Conservation (phyloP, 2,329 filamentous ascomycete species). For the Exophiala phaeomuriformis region DNA sequence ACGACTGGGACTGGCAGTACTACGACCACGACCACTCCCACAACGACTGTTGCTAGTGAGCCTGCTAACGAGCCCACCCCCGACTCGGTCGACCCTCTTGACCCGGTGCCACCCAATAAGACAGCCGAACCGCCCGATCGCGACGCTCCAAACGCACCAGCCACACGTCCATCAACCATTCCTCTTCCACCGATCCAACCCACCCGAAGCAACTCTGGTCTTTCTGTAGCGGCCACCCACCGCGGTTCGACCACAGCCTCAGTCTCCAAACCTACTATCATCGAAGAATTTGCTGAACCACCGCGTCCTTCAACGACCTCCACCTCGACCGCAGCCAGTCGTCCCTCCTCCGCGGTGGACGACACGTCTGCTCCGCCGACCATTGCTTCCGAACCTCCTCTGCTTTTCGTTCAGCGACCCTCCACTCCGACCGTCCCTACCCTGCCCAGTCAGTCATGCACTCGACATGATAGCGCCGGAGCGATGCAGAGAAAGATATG, state of each 20-base stretch:
- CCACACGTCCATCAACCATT: conserved; percentile 4
- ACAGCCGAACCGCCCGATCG: background rate
- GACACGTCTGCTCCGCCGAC: background rate
- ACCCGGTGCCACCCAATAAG: background rate
- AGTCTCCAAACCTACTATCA: conserved; percentile 11
- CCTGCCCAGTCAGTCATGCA: conserved; percentile 8
- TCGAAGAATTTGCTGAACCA: conserved; percentile 30
- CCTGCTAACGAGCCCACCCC: background rate
- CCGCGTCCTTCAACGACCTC: background rate
- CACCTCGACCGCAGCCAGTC: background rate
- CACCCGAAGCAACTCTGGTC: conserved; percentile 1
- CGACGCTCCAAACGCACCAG: background rate
- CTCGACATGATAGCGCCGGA: conserved; percentile 31
- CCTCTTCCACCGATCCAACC: conserved; percentile 9
- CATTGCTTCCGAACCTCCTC: conserved; percentile 7
- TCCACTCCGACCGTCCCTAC: conserved; percentile 16
- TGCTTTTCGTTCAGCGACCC: conserved; percentile 18
- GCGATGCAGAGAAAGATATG: conserved; percentile 65
- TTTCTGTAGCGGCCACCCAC: conserved; percentile 16
- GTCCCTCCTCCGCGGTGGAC: background rate
- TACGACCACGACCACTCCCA: conserved; percentile 1
- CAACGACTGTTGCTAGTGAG: background rate
- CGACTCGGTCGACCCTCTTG: background rate
- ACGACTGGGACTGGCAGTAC: background rate
- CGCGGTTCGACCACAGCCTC: background rate